These are phyloP conservation scores for Pseudopyricularia javanii DNA, from an alignment of 2,329 filamentous ascomycete species.

Conservation along the genomic window DNA sequence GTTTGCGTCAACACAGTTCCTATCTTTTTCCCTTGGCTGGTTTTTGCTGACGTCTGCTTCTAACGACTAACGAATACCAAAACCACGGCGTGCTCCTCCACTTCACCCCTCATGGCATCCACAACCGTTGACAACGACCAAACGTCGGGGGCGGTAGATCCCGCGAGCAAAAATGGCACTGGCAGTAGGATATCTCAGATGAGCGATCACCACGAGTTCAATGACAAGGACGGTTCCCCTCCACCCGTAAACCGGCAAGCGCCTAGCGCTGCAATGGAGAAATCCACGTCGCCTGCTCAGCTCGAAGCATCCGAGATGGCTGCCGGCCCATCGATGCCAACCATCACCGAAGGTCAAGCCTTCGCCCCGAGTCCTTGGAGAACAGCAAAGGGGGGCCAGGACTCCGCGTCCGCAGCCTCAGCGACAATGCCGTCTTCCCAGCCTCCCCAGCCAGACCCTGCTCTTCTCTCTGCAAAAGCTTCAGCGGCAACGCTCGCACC, in stretches of 20 bases:
- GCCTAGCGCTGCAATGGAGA: background rate
- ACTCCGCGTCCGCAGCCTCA: background rate
- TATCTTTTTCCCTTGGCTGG: no score
- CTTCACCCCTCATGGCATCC: no score
- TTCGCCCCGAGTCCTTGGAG: background rate
- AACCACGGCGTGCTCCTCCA: no score
- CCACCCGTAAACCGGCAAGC: background rate
- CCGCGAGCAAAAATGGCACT: background rate
- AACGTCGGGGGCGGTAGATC: background rate
- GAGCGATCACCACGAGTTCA: background rate
- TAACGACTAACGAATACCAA: no score
- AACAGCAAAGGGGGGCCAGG: background rate
- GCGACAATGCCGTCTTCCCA: background rate
- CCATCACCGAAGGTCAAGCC: constrained; percentile 2
- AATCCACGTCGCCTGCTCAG: background rate
- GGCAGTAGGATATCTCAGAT: background rate
- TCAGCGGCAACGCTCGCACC: background rate
- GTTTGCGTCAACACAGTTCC: no score
- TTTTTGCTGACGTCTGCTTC: no score
- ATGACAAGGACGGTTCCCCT: background rate
- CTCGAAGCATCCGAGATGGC: background rate
- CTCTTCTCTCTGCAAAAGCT: background rate
- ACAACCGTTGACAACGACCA: background rate
- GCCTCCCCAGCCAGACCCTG: background rate
- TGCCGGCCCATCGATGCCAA: constrained; percentile 1